Base-by-base conservation (phyloP, 441 rosid species). In the Pelargonium cotyledonis region DNA sequence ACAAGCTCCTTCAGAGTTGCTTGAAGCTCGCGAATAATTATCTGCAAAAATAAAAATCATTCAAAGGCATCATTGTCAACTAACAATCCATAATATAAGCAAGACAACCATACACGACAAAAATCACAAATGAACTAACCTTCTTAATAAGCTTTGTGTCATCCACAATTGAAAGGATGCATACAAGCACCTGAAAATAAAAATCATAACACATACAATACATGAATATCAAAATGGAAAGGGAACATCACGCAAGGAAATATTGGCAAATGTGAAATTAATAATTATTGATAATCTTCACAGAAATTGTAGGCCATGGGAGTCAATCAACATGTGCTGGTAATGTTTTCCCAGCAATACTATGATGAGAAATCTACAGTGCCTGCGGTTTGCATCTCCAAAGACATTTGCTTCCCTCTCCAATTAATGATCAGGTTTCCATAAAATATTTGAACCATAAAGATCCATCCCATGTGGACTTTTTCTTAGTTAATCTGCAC, bases 91-190 rank as follows among this genome's bases (percentile, higher is more conserved):
- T 8, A 19, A 46, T 10, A 65, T 29, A 71, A 41, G 38, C 47
- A 11, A 18, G 68, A 9, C 11, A 38, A 31, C 12, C 43, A 40
- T 49, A 38, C 68, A 40, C 19, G 26, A 57, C 11, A 67, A 49
- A 75, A 64, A 63, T 70, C 62, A 68, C 19, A 62, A 62, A 44
- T 57, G 63, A 70, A 75, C 75, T 62, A 78, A 90, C 98, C 98
- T 89, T 90, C 41, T 86, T 82, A 46, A 89, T 68, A 53, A 90
- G 95, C 81, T 88, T 92, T 77, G 99, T 92, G 85, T 95, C 98
- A 83, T 92, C 98, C 62, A 89, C 90, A 69, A 78, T 75, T 49
- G 98, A 88, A 69, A 90, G 68, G 67, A 95, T 76, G 73, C 85
- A 76, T 55, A 85, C 77, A 19, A 91, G 96, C 55, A 91, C 99